A percentile compares a stretch with the other conserved stretches of the same genome.
Conservation (phyloP, 192 early-diverging fungal species). For the Umbelopsis sp. region DNA sequence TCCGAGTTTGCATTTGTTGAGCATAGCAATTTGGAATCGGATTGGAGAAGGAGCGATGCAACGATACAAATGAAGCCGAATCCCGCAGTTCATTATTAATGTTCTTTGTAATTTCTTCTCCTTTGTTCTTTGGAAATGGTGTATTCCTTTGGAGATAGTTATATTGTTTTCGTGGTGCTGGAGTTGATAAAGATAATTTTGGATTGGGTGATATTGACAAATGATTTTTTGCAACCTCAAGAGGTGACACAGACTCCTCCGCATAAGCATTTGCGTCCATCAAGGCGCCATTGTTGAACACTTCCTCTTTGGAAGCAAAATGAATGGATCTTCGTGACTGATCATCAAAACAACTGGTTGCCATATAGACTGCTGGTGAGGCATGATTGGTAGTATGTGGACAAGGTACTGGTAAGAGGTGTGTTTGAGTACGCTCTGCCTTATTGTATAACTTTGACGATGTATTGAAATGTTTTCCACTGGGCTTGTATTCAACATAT, state of each 20-base stretch:
- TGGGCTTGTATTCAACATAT: not conserved
- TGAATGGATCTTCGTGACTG: not conserved
- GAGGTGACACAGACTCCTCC: not conserved
- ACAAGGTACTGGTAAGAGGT: not conserved
- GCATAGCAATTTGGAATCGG: not conserved
- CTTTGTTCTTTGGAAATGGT: not conserved
- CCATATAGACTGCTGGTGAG: not conserved
- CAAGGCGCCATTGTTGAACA: not conserved
- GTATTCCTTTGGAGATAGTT: not conserved
- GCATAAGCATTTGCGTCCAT: not conserved
- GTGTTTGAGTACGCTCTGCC: not conserved
- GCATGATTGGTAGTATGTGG: not conserved
- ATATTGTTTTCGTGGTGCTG: not conserved
- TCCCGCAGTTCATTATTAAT: not conserved
- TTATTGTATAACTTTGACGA: slow-evolving; percentile 8
- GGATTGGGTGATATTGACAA: not conserved
- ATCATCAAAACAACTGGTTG: too few species aligned
- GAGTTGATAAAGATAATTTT: not conserved
- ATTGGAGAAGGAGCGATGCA: not conserved
- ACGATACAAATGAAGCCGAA: not conserved
- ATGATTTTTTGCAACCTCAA: not conserved
- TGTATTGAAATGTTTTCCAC: not conserved
- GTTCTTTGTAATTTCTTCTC: not conserved
- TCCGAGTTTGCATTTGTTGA: not conserved
- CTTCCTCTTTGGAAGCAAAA: slow-evolving; percentile 6